Base-by-base conservation (phyloP, 1,284 basidiomycete species). In the Afroboletus lepidellus region DNA sequence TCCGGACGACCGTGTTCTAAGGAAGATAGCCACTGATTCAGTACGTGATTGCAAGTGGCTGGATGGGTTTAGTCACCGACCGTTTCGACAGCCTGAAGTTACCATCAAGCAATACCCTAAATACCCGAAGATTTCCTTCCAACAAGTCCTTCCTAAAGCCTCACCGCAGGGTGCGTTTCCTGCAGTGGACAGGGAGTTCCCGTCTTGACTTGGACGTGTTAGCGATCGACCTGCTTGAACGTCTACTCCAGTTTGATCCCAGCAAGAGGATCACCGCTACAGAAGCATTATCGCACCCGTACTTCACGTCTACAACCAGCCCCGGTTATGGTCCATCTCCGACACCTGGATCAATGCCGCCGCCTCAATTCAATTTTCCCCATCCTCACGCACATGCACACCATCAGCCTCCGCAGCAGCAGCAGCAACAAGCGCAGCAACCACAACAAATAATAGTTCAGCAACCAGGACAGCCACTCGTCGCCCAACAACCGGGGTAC, bases 161-260 rank as follows among this genome's bases (percentile, higher is more conserved):
- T 88, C 94, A 5, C 86, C 90, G 33, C 87, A 92, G 69, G 92
- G 92, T 92, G 61, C 45, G 73, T 61, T 8, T 21, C 30, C 18
- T 16, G 7, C 8, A 32, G 45, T 7, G 27, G 12, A 18, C 42
- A 6, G 32, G 38, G 12, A 34, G 34, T 33, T 8, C 27, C 4
- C 33, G 1, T 16, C 11, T 37, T 56, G 42, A 66, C 27, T 51
- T 60, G 36, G 55, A 45, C 43, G 21, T 45, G 53, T 16, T 57
- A 92, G 96, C 96, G 13, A 83, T 98, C 63, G 93, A 98, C 70
- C 83, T 99, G 5, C 86, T 99, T 43, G 97, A 99, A 69, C 86
- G 90, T 55, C 84, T 99, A 39, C 83, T 99, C 47, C 94, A 97
- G 68, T 99, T 99, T 65, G 97, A 99, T 69, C 97, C 97, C 1